Conservation (phyloP, 257 asterid species). For the Thymus mandschuricus region DNA sequence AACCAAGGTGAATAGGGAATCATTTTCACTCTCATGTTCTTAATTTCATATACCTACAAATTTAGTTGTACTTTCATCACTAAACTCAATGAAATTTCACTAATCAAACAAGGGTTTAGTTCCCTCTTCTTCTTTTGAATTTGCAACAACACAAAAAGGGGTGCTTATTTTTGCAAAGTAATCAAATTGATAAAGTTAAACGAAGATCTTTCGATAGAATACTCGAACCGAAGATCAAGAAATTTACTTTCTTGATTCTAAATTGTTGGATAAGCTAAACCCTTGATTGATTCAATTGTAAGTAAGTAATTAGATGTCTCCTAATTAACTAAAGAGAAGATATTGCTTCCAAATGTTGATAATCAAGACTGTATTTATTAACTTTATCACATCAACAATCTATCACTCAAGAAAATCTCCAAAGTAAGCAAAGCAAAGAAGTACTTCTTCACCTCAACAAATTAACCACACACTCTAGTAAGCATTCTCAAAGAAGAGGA, state of each 20-base stretch:
- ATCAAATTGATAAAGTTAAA: not conserved
- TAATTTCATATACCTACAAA: not conserved
- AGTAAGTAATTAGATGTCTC: too few relatives aligned
- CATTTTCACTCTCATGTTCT: not conserved
- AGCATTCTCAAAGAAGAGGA: not conserved
- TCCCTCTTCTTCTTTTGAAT: too few relatives aligned
- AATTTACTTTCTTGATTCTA: not conserved
- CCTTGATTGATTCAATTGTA: not conserved
- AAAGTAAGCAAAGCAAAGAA: not conserved
- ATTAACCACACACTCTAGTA: not conserved
- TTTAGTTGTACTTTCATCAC: conserved; percentile 14
- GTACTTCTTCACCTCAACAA: not conserved
- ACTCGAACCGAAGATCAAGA: too few relatives aligned
- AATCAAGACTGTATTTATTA: not conserved
- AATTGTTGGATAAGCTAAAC: not conserved
- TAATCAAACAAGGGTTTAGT: not conserved
- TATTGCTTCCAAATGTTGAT: not conserved
- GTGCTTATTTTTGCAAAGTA: not conserved
- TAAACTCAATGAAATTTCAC: not conserved
- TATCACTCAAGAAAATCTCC: not conserved
- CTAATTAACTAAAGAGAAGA: too few relatives aligned
- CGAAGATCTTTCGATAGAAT: not conserved
- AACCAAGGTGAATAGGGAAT: conserved; percentile 16
- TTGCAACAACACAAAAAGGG: not conserved
- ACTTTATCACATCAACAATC: not conserved